Evolutionary conservation across 768 basidiomycete genomes (phyloP).

Genomic region (Neoboletus subvelutipes): DNA sequence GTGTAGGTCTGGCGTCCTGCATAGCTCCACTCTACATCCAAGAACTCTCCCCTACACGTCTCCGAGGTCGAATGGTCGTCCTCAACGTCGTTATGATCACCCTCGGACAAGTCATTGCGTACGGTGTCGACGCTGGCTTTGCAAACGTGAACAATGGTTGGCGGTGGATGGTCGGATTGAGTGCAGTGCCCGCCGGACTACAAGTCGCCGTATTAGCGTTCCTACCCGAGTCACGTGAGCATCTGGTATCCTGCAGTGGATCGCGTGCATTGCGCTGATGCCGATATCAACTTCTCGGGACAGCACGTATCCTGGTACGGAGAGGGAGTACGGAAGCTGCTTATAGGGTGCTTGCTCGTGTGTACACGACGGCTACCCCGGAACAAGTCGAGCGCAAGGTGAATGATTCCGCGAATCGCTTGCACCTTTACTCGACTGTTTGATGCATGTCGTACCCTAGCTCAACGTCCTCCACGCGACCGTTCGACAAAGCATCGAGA

Average conservation of each 20-base stretch:
- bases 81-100: slow-evolving; percentile 84
- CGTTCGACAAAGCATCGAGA: slow-evolving; percentile 61
- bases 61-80: slow-evolving; percentile 76
- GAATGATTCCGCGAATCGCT: neutral
- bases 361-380: slow-evolving; percentile 65
- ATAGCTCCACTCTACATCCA: slow-evolving; percentile 83
- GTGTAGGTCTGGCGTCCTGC: slow-evolving; percentile 74
- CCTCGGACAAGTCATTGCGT: slow-evolving; percentile 76
- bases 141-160: slow-evolving; percentile 60
- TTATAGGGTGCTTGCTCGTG: slow-evolving; percentile 53
- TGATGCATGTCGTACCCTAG: slow-evolving; percentile 26
- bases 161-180: slow-evolving; percentile 84
- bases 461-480: slow-evolving; percentile 58
- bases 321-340: slow-evolving; percentile 52
- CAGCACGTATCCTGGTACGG: slow-evolving; percentile 66
- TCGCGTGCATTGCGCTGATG: neutral
- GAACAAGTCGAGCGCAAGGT: slow-evolving; percentile 70
- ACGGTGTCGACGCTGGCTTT: slow-evolving; percentile 70
- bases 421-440: neutral
- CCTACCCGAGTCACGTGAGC: slow-evolving; percentile 77
- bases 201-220: slow-evolving; percentile 62
- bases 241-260: neutral
- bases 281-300: neutral
- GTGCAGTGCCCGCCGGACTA: slow-evolving; percentile 63
- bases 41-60: slow-evolving; percentile 73